Percentiles rank a stretch among this genome's conserved stretches.
phyloP scores from a whole-genome alignment of 768 basidiomycete species.

The Trametes cubensis region DNA sequence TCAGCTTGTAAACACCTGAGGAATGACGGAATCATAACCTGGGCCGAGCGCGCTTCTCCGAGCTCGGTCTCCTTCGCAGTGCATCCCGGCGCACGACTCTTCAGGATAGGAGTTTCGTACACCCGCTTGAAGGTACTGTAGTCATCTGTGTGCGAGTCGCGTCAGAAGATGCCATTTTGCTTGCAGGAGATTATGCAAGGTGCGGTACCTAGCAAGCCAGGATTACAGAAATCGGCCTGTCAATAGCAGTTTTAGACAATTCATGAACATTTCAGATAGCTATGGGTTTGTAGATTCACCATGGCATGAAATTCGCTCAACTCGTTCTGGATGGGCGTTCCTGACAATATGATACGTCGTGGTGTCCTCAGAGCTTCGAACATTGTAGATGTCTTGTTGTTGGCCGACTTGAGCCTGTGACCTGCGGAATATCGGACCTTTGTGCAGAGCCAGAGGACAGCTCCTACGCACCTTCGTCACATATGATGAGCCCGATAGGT shows the following conservation, averaged over 20 bases:
- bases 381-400: conserved; percentile 87
- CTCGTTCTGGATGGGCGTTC: conserved; percentile 98
- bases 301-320: conserved; percentile 94
- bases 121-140: conserved; percentile 75
- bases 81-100: conserved; percentile 79
- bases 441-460: not conserved
- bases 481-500: conserved; percentile 89
- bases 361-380: conserved; percentile 77
- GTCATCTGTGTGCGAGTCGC: conserved; percentile 54
- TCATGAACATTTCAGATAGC: too few relatives aligned
- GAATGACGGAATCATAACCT: conserved; percentile 47
- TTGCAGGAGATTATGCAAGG: too few relatives aligned
- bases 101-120: conserved; percentile 87
- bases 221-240: conserved; percentile 93
- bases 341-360: conserved; percentile 86
- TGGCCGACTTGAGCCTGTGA: conserved; percentile 90
- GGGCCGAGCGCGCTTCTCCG: conserved; percentile 75
- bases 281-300: conserved; percentile 47
- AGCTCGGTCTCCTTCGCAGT: conserved; percentile 70
- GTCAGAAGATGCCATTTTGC: not conserved
- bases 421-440: conserved; percentile 45
- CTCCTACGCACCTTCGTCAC: conserved; percentile 78
- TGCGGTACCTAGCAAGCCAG: conserved; percentile 73
- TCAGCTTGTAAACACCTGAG: not conserved
- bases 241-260: not conserved